Conservation (phyloP, 257 asterid genomes). For the Ilex asprella region DNA sequence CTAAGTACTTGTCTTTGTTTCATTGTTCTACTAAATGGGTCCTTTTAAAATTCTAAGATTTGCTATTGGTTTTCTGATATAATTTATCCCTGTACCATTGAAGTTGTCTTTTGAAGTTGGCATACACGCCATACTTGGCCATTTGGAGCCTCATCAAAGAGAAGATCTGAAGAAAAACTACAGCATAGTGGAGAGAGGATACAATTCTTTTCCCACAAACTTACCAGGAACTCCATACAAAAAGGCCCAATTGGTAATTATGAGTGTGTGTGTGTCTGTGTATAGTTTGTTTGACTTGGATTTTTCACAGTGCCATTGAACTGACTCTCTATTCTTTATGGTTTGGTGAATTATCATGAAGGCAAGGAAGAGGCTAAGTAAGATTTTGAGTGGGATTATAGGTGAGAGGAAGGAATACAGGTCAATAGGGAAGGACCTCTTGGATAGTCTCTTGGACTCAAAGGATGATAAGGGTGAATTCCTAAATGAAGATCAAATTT, state of each 20-base stretch:
- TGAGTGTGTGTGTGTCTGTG: no score
- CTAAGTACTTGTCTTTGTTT: no score
- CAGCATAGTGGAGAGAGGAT: conserved; percentile 51
- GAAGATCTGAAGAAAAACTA: conserved; percentile 61
- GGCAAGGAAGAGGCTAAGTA: conserved; percentile 77
- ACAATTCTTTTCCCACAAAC: conserved; percentile 66
- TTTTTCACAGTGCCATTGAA: no score
- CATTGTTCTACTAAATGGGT: no score
- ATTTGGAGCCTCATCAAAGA: conserved; percentile 41
- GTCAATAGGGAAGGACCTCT: conserved; percentile 31
- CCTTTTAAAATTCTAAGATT: background rate
- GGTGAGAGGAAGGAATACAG: conserved; percentile 52
- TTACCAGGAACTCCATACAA: conserved; percentile 54
- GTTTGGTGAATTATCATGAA: conserved; percentile 12
- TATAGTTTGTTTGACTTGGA: background rate
- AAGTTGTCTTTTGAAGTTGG: conserved; percentile 85
- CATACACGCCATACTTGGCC: conserved; percentile 55
- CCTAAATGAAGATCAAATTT: conserved; percentile 58
- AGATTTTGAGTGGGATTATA: conserved; percentile 37
- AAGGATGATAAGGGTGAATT: conserved; percentile 34
- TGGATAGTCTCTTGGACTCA: conserved; percentile 45
- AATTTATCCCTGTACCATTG: background rate
- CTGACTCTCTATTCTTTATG: background rate
- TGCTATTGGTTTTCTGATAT: background rate
- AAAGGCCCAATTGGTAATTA: conserved; percentile 50